phyloP scores from a whole-genome alignment of 1,139 yeast genomes.

The Lodderomyces parapsilosis region DNA sequence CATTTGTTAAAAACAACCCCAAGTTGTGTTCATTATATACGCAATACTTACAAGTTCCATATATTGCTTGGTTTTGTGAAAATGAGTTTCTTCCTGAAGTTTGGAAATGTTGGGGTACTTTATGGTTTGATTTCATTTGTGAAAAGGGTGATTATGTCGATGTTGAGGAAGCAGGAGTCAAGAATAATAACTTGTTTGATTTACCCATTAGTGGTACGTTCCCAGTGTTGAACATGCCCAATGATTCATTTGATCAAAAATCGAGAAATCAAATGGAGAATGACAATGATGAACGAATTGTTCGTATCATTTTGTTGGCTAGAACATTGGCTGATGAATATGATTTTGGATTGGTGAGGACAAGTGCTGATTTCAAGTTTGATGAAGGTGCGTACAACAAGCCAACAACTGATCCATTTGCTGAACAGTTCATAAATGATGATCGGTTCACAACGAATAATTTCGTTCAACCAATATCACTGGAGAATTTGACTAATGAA shows the following conservation, averaged over 20 bases:
- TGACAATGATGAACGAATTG: constrained; percentile 46
- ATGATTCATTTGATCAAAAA: constrained; percentile 17
- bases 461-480: constrained; percentile 37
- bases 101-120: constrained; percentile 83
- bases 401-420: constrained; percentile 16
- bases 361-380: constrained; percentile 45
- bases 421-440: constrained; percentile 42
- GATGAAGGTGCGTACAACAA: constrained; percentile 28
- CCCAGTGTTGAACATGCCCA: constrained; percentile 24
- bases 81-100: constrained; percentile 70
- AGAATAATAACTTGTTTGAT: constrained; percentile 56
- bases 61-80: constrained; percentile 44
- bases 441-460: constrained; percentile 44
- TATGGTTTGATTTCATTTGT: constrained; percentile 66
- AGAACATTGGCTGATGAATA: constrained; percentile 49
- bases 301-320: constrained; percentile 52
- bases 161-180: constrained; percentile 56
- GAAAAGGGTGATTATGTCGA: constrained; percentile 52
- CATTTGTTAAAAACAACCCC: constrained; percentile 29
- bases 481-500: constrained; percentile 23
- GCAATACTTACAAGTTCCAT: constrained; percentile 32
- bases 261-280: constrained; percentile 29
- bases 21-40: constrained; percentile 26
- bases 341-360: constrained; percentile 53
- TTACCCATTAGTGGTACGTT: constrained; percentile 64